Conservation (phyloP, 129 eudicot genomes). For the Helianthus tuberosus region DNA sequence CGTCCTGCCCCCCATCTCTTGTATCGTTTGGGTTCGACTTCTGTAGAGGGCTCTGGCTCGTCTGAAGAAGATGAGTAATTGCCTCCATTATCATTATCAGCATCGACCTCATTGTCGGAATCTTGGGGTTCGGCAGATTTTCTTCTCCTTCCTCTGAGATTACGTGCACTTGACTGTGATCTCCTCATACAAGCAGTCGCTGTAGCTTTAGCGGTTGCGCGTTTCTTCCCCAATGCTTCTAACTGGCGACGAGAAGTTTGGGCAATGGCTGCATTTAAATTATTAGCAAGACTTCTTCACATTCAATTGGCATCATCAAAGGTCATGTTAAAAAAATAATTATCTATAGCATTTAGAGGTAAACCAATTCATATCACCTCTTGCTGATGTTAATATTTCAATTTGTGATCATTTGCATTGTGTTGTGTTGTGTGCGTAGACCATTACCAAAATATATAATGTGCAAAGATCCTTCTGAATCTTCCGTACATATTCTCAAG, state of each 20-base stretch:
- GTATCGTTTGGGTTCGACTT: conserved; percentile 53
- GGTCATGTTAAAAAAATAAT: too few relatives aligned
- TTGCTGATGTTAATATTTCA: too few relatives aligned
- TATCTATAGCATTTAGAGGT: too few relatives aligned
- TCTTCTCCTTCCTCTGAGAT: conserved; percentile 36
- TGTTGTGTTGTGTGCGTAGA: too few relatives aligned
- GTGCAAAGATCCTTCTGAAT: too few relatives aligned
- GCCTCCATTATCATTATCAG: conserved; percentile 23
- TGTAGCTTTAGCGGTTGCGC: conserved; percentile 59
- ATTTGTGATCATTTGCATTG: too few relatives aligned
- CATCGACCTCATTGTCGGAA: conserved; percentile 35
- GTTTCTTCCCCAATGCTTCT: conserved; percentile 85
- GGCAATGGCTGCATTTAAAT: conserved; percentile 56
- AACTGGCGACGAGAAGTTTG: conserved; percentile 81
- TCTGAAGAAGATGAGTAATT: conserved; percentile 32
- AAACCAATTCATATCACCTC: too few relatives aligned
- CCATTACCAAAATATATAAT: too few relatives aligned
- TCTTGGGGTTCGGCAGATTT: conserved; percentile 39
- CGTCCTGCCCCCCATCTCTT: conserved; percentile 57
- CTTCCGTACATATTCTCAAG: too few relatives aligned
- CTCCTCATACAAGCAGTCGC: conserved; percentile 51
- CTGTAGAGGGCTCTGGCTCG: conserved; percentile 29
- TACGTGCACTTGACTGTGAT: conserved; percentile 36
- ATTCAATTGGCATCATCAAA: too few relatives aligned
- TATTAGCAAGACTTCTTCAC: too few relatives aligned